phyloP scores from a whole-genome alignment of 2,329 filamentous ascomycete species.

The Hirsutella thompsonii region DNA sequence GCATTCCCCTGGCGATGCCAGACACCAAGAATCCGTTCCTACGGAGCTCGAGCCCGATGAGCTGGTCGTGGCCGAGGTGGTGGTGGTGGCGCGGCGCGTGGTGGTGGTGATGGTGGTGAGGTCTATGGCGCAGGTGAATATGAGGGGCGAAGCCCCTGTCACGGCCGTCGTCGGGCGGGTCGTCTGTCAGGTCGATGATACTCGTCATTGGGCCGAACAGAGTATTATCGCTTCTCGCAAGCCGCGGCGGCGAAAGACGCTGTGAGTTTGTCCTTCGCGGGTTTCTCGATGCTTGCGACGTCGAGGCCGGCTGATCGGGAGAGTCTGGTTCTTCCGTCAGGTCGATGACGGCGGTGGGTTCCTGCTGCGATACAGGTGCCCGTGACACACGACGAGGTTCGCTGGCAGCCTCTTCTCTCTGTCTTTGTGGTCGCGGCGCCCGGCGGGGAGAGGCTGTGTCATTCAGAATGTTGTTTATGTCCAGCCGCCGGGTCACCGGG shows the following conservation, averaged over 20 bases:
- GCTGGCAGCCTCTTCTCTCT: too few species aligned
- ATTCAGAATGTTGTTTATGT: constrained; percentile 5
- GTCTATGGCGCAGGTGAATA: background rate
- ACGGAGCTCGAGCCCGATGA: constrained; percentile 14
- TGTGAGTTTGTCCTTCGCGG: constrained; percentile 28
- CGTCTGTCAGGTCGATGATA: constrained; percentile 40
- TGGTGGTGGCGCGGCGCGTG: constrained; percentile 3
- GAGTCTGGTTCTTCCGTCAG: constrained; percentile 38
- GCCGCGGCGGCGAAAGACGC: constrained; percentile 25
- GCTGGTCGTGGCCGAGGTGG: constrained; percentile 8
- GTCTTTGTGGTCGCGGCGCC: background rate
- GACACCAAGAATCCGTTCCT: constrained; percentile 6
- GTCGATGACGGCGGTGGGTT: constrained; percentile 27
- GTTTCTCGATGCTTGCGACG: constrained; percentile 15
- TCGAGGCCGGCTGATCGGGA: constrained; percentile 23
- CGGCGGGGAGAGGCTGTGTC: too few species aligned
- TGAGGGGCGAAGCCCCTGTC: background rate
- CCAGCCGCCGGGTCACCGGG: constrained; percentile 1
- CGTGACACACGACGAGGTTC: background rate
- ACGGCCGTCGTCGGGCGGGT: constrained; percentile 24
- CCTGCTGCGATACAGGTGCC: background rate
- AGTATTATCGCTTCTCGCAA: constrained; percentile 32
- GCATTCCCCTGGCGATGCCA: constrained; percentile 11
- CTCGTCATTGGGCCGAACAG: constrained; percentile 18
- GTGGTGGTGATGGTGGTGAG: constrained; percentile 7